These are phyloP conservation scores for Tricholoma sp. DNA, from an alignment of 768 basidiomycete genomes.

Conservation along the genomic window DNA sequence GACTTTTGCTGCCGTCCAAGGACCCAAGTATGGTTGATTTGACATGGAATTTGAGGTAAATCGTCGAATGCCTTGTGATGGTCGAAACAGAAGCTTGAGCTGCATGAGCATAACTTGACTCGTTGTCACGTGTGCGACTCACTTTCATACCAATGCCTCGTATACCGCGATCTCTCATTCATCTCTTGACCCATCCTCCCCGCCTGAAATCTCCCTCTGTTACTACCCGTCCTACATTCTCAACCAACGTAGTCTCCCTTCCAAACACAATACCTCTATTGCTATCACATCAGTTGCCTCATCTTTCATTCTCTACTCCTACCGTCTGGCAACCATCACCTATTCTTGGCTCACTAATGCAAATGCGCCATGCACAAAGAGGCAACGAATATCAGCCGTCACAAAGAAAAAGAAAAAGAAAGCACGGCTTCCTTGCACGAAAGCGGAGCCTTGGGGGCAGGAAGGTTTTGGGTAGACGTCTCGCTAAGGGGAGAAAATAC, in stretches of 20 bases:
- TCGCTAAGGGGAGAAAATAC: slow-evolving; percentile 72
- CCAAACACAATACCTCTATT: slow-evolving; percentile 16
- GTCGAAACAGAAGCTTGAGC: slow-evolving; percentile 19
- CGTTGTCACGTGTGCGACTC: slow-evolving; percentile 15
- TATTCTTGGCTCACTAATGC: slow-evolving; percentile 37
- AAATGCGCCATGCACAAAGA: slow-evolving; percentile 59
- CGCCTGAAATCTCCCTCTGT: slow-evolving; percentile 20
- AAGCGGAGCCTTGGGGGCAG: slow-evolving; percentile 64
- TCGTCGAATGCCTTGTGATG: slow-evolving; percentile 8
- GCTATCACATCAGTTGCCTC: slow-evolving; percentile 19
- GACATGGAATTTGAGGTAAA: slow-evolving; percentile 28
- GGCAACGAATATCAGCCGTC: slow-evolving; percentile 98
- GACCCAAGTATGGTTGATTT: slow-evolving; percentile 31
- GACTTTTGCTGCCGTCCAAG: slow-evolving; percentile 80
- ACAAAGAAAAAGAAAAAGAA: slow-evolving; percentile 87
- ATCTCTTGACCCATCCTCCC: slow-evolving; percentile 30
- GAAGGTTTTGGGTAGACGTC: slow-evolving; percentile 65
- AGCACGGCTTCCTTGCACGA: slow-evolving; percentile 84
- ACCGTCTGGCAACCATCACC: slow-evolving; percentile 26
- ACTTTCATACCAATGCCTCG: slow-evolving; percentile 33
- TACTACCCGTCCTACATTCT: slow-evolving; percentile 11
- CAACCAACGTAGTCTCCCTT: slow-evolving; percentile 3
- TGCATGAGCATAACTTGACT: slow-evolving; percentile 19
- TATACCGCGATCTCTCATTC: slow-evolving; percentile 32
- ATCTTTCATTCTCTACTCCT: slow-evolving; percentile 17